Evolutionary conservation across 2,329 filamentous ascomycete species (phyloP), one percentile per base, ranked within the genome.

Genomic region (Xylaria sp.): DNA sequence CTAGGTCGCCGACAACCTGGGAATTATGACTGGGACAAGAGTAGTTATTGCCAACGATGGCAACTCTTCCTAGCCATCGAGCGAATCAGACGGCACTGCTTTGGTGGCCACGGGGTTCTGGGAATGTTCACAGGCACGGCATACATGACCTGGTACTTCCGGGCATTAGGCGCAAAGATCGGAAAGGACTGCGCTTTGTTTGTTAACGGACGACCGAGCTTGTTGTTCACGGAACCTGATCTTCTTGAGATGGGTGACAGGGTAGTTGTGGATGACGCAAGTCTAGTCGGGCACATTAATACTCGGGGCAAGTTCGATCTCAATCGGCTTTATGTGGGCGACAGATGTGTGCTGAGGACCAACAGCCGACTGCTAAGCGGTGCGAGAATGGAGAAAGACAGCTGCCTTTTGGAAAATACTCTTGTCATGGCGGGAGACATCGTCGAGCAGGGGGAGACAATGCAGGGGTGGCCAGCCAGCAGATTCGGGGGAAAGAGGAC

Each of bases 161-260:
- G 84, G 7, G 80, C 83, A 0, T 76, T 89, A 25, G 87, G 87
- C 18, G 86, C 86, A 3, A 81, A 78, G 0, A 87, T 89, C 55
- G 87, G 87, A 5, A 81, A 82, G 28, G 83, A 89, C 77, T 88
- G 86, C 66, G 84, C 86, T 0, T 78, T 89, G 6, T 88, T 88
- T 63, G 84, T 85, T 1, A 86, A 85, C 48, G 87, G 87, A 0
- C 74, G 78, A 5, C 86, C 86, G 0, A 84, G 81, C 44, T 78
- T 88, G 18, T 82, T 86, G 75, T 87, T 89, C 72, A 89, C 87
- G 0, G 87, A 89, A 77, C 87, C 87, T 0, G 87, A 89, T 65
- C 80, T 89, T 7, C 78, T 89, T 15, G 84, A 80, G 0, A 77
- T 88, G 1, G 87, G 87, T 1, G 83, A 87, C 71, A 78, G 87